These are phyloP conservation scores for Cyclotella choctawhatcheeana DNA, from an alignment of 108 stramenopile genomes.

Conservation along the genomic window DNA sequence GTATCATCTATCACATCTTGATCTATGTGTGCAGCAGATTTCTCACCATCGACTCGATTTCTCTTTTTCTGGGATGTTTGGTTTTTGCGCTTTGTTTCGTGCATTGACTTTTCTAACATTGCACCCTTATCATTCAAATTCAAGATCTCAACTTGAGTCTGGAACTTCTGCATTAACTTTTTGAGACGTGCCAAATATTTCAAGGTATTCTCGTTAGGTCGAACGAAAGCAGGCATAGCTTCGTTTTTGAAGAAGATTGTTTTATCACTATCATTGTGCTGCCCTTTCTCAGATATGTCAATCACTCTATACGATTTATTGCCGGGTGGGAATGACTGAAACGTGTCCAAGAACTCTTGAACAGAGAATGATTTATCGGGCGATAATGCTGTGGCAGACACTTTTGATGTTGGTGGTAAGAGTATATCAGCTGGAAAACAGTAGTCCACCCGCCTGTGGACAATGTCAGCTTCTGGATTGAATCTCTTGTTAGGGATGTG, in stretches of 20 bases:
- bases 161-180: conserved; percentile 68
- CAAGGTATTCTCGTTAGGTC: conserved; percentile 39
- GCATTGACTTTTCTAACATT: conserved; percentile 60
- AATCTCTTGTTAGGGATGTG: conserved; percentile 62
- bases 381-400: neutral
- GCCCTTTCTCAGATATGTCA: neutral
- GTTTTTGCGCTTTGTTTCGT: conserved; percentile 51
- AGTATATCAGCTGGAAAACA: conserved; percentile 75
- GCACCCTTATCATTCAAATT: conserved; percentile 53
- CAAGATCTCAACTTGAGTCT: conserved; percentile 64
- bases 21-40: no score
- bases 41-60: conserved; percentile 13
- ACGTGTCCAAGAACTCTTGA: conserved; percentile 38
- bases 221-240: conserved; percentile 1
- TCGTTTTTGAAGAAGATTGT: conserved; percentile 8
- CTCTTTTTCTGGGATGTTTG: conserved; percentile 23
- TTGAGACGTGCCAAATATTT: conserved; percentile 63
- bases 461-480: conserved; percentile 81
- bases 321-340: conserved; percentile 51
- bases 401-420: neutral
- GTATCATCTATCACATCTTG: no score
- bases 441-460: conserved; percentile 76
- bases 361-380: conserved; percentile 9
- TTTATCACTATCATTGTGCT: neutral
- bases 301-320: conserved; percentile 23